Percentiles rank a stretch among this genome's conserved stretches.
phyloP scores from a whole-genome alignment of 345 rosid species.

The Abelmoschus esculentus region DNA sequence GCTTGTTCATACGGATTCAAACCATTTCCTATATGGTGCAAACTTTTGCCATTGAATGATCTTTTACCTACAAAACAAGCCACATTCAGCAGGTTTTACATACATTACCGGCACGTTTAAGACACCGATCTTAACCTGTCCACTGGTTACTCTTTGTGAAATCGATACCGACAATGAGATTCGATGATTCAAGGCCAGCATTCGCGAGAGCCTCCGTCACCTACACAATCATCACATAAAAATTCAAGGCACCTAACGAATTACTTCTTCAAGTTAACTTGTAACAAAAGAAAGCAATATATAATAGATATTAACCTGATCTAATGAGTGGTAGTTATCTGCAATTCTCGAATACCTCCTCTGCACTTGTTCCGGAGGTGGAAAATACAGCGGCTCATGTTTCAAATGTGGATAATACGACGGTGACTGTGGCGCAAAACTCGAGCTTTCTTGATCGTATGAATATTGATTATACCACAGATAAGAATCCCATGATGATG shows the following conservation, averaged over 20 bases:
- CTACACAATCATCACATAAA: slow-evolving; percentile 23
- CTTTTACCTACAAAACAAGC: slow-evolving; percentile 44
- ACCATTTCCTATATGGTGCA: slow-evolving; percentile 58
- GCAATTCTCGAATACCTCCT: slow-evolving; percentile 68
- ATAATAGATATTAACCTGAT: slow-evolving; percentile 41
- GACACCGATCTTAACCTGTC: slow-evolving; percentile 57
- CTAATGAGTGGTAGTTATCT: slow-evolving; percentile 69
- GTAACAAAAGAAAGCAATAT: not conserved
- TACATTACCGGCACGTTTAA: slow-evolving; percentile 10
- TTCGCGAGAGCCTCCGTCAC: slow-evolving; percentile 80
- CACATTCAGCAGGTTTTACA: slow-evolving; percentile 8
- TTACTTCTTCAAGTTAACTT: not conserved
- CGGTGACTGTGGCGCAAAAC: slow-evolving; percentile 22
- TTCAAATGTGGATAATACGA: slow-evolving; percentile 8
- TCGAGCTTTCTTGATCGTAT: slow-evolving; percentile 39
- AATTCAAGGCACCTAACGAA: too few species aligned
- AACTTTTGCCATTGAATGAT: slow-evolving; percentile 65
- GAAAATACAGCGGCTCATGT: slow-evolving; percentile 17
- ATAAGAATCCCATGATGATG: slow-evolving; percentile 48
- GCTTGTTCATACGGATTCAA: slow-evolving; percentile 92
- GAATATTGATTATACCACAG: slow-evolving; percentile 29
- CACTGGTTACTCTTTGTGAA: slow-evolving; percentile 97
- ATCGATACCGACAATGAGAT: slow-evolving; percentile 93
- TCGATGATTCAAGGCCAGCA: slow-evolving; percentile 90
- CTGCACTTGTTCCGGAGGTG: slow-evolving; percentile 34